phyloP scores from a whole-genome alignment of 2,329 filamentous ascomycete species.

The Claviceps citrina region DNA sequence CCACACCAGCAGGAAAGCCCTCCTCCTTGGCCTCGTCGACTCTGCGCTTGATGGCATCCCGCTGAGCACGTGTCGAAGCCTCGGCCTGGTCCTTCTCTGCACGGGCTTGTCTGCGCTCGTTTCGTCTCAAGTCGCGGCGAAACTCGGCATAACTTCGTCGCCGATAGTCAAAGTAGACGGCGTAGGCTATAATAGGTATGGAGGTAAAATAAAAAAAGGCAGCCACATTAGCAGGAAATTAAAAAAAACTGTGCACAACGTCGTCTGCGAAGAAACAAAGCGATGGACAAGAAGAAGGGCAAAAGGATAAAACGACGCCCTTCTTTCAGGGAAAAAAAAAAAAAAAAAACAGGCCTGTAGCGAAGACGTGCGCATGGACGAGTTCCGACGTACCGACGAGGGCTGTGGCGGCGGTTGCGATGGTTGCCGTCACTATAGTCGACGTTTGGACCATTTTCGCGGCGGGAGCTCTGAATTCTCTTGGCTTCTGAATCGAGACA shows the following conservation, averaged over 20 bases:
- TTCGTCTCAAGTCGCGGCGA: slow-evolving; percentile 53
- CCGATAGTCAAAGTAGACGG: slow-evolving; percentile 53
- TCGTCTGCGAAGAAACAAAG: too few species aligned
- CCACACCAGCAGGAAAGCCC: slow-evolving; percentile 77
- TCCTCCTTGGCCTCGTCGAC: slow-evolving; percentile 76
- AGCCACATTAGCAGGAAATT: background rate
- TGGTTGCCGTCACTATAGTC: slow-evolving; percentile 44
- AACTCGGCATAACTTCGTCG: slow-evolving; percentile 50
- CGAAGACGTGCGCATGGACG: background rate
- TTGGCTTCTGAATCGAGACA: too few species aligned
- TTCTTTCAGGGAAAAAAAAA: too few species aligned
- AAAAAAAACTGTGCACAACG: background rate
- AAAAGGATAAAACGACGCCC: too few species aligned
- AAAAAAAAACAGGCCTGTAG: background rate
- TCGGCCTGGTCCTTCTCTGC: slow-evolving; percentile 59
- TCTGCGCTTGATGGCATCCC: slow-evolving; percentile 55
- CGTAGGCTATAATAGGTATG: slow-evolving; percentile 38
- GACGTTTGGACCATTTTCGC: slow-evolving; percentile 32
- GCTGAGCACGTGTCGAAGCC: slow-evolving; percentile 48
- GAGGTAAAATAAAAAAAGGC: background rate
- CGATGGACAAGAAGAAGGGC: background rate
- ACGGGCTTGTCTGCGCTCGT: slow-evolving; percentile 57
- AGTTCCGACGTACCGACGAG: slow-evolving; percentile 34
- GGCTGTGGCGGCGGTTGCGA: slow-evolving; percentile 44
- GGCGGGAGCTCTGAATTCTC: background rate